Conservation (phyloP, 2,329 filamentous ascomycete genomes). For the Fusarium avenaceum region DNA sequence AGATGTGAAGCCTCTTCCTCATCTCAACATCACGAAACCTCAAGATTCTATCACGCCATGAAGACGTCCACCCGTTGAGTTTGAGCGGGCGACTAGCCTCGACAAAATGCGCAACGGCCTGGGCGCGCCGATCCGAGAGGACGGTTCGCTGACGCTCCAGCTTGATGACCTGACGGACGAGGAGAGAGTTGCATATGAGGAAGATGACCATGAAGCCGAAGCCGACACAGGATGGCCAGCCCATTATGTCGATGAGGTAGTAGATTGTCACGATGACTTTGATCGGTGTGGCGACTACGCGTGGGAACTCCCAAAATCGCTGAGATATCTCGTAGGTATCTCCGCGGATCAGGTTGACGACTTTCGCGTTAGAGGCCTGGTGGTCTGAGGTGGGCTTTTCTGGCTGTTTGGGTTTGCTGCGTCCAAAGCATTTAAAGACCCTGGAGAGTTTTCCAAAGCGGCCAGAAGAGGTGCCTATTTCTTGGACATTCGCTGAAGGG, state of each 20-base stretch:
- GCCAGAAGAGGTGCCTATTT: neutral
- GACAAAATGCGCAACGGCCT: slow-evolving; percentile 87
- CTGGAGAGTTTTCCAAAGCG: slow-evolving; percentile 17
- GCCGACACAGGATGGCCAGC: slow-evolving; percentile 82
- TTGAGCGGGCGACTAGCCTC: slow-evolving; percentile 80
- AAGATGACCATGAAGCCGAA: slow-evolving; percentile 77
- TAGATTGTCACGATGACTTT: slow-evolving; percentile 77
- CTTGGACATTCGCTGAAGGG: slow-evolving; percentile 22
- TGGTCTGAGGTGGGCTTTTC: slow-evolving; percentile 50
- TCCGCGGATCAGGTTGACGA: slow-evolving; percentile 86
- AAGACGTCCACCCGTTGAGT: slow-evolving; percentile 57
- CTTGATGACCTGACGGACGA: slow-evolving; percentile 75
- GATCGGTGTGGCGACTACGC: slow-evolving; percentile 81
- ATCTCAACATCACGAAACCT: slow-evolving; percentile 55
- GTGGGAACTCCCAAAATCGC: slow-evolving; percentile 87
- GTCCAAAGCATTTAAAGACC: slow-evolving; percentile 41
- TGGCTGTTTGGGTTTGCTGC: slow-evolving; percentile 22
- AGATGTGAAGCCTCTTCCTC: slow-evolving; percentile 55
- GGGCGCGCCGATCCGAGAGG: slow-evolving; percentile 82
- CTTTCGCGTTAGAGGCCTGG: slow-evolving; percentile 88
- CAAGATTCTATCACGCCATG: slow-evolving; percentile 55
- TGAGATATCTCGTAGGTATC: slow-evolving; percentile 88
- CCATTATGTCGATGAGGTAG: slow-evolving; percentile 79
- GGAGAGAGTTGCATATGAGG: slow-evolving; percentile 76
- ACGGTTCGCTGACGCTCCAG: slow-evolving; percentile 79